Percentiles rank a stretch among this genome's conserved stretches.
phyloP scores from a whole-genome alignment of 805 yeast genomes.

The Metschnikowia lunata region DNA sequence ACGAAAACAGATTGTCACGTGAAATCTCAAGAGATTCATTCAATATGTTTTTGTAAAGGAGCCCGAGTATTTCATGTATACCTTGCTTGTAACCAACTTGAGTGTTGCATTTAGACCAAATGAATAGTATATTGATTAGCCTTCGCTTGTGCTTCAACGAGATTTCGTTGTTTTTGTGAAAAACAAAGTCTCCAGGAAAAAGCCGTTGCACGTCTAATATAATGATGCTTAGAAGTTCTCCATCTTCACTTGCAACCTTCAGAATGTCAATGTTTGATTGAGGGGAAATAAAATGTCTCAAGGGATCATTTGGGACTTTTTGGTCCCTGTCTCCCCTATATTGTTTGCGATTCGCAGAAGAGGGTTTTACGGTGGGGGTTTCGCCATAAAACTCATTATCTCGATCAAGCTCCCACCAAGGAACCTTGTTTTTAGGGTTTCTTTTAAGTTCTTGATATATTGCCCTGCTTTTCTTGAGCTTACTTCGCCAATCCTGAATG shows the following conservation, averaged over 20 bases:
- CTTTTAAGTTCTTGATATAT: conserved; percentile 32
- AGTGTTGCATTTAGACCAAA: conserved; percentile 48
- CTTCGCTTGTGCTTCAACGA: conserved; percentile 22
- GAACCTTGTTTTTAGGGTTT: conserved; percentile 29
- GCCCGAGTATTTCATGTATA: conserved; percentile 49
- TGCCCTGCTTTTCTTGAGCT: conserved; percentile 27
- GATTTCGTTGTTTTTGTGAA: conserved; percentile 13
- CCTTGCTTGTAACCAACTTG: conserved; percentile 44
- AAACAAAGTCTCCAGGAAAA: conserved; percentile 44
- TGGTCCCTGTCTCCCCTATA: conserved; percentile 17
- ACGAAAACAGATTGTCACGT: conserved; percentile 11
- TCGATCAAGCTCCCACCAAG: conserved; percentile 33
- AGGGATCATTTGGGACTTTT: conserved; percentile 18
- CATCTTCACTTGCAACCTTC: conserved; percentile 18
- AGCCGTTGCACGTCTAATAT: conserved; percentile 50
- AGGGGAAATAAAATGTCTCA: conserved; percentile 7
- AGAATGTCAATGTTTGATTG: not conserved
- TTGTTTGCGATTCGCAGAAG: not conserved
- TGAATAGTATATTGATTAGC: conserved; percentile 41
- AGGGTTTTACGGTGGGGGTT: too few species aligned
- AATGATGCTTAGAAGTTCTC: conserved; percentile 39
- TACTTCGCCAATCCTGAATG: conserved; percentile 30
- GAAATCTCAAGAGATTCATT: conserved; percentile 29
- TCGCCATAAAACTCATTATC: conserved; percentile 25
- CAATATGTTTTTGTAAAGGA: conserved; percentile 39